Conservation (phyloP, 148 eudicot genomes). For the Cornus suecica region DNA sequence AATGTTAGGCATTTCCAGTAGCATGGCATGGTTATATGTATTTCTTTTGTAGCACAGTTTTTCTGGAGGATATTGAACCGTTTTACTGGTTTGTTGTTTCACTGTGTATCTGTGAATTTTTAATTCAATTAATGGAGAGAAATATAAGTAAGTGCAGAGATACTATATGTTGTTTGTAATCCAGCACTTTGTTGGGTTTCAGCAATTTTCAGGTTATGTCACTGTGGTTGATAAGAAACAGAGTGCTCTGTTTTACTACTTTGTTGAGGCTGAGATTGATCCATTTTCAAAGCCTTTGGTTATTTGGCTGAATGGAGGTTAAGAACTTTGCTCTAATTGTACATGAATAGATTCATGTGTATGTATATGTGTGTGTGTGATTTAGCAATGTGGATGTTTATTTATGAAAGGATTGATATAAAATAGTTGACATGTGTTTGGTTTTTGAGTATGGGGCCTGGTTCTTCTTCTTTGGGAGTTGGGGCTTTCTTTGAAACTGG, state of each 20-base stretch:
- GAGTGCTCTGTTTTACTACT: constrained; percentile 77
- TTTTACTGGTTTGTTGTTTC: no score
- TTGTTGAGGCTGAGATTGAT: constrained; percentile 80
- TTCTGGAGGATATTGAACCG: no score
- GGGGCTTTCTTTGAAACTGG: constrained; percentile 99
- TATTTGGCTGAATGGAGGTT: constrained; percentile 98
- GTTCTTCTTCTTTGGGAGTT: constrained; percentile 96
- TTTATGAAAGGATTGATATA: not conserved
- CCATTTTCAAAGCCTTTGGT: constrained; percentile 82
- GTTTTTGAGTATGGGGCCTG: constrained; percentile 66
- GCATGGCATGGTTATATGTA: no score
- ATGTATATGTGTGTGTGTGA: constrained; percentile 5
- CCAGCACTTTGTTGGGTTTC: constrained; percentile 74
- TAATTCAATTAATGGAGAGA: no score
- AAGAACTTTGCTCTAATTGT: not conserved
- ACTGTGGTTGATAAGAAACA: constrained; percentile 66
- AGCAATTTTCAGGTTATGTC: constrained; percentile 81
- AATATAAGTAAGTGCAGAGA: no score
- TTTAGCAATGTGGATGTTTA: not conserved
- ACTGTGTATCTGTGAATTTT: no score
- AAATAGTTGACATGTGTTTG: not conserved
- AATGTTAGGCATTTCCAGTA: no score
- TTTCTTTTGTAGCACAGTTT: no score
- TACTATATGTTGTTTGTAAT: no score
- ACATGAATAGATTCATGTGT: not conserved